Evolutionary conservation across 139 green algal genomes (phyloP).

Genomic region (Desmodesmus armatus): DNA sequence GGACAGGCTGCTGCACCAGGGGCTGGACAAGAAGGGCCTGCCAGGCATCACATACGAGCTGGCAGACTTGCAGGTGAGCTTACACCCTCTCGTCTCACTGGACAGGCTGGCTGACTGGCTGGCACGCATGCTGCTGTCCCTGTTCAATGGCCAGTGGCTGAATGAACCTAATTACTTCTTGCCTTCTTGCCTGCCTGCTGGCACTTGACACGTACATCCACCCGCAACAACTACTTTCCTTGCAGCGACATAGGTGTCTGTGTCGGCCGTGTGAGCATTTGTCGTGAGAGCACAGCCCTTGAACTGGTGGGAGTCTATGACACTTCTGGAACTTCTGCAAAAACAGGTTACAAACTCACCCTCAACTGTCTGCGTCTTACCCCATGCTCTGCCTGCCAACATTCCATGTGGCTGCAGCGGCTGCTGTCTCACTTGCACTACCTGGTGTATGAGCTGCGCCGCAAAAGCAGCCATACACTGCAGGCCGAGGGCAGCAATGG

Average conservation of each 20-base stretch:
- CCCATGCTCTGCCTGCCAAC: background rate
- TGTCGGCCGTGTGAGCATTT: background rate
- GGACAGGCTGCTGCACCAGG: slow-evolving; percentile 72
- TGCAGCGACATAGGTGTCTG: too few species aligned
- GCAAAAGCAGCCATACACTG: background rate
- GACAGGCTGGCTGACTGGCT: too few species aligned
- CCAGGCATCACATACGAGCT: slow-evolving; percentile 73
- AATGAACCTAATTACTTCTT: too few species aligned
- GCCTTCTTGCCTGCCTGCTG: too few species aligned
- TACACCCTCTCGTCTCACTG: background rate
- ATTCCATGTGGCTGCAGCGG: slow-evolving; percentile 51
- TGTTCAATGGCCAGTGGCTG: background rate
- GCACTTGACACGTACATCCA: too few species aligned
- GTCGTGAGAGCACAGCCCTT: too few species aligned
- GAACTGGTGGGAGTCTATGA: too few species aligned
- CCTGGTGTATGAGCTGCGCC: slow-evolving; percentile 65
- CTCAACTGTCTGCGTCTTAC: too few species aligned
- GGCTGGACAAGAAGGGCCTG: slow-evolving; percentile 49
- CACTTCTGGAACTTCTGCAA: too few species aligned
- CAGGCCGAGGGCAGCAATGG: background rate
- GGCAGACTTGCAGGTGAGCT: slow-evolving; percentile 65
- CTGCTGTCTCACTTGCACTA: slow-evolving; percentile 77
- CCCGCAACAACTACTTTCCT: too few species aligned
- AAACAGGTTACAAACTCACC: too few species aligned
- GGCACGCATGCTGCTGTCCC: too few species aligned